Conservation (phyloP, 2,329 filamentous ascomycete species). For the Lachnellula occidentalis region DNA sequence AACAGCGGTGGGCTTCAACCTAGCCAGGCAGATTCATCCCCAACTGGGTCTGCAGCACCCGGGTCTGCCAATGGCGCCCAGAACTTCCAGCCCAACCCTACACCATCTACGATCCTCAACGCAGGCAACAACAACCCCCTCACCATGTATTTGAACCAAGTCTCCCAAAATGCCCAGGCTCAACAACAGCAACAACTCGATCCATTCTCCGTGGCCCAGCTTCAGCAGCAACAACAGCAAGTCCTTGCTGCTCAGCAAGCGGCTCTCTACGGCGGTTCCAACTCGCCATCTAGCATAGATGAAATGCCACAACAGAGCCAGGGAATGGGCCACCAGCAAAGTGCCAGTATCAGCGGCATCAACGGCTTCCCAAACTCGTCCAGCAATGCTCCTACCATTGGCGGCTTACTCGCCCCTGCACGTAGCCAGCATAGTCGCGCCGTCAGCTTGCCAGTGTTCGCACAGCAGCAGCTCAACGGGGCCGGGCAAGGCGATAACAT, state of each 20-base stretch:
- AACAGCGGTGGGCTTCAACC: slow-evolving; percentile 30
- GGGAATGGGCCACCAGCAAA: slow-evolving; percentile 57
- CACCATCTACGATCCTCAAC: slow-evolving; percentile 71
- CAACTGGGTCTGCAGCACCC: slow-evolving; percentile 40
- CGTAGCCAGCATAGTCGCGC: slow-evolving; percentile 61
- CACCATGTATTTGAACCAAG: slow-evolving; percentile 87
- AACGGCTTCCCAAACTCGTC: slow-evolving; percentile 48
- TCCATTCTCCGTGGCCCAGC: slow-evolving; percentile 35
- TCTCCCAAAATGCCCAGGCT: slow-evolving; percentile 65
- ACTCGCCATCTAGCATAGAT: slow-evolving; percentile 52
- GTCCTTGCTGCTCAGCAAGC: slow-evolving; percentile 71
- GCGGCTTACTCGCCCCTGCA: slow-evolving; percentile 69
- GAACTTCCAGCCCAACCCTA: slow-evolving; percentile 53
- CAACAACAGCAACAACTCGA: slow-evolving; percentile 53
- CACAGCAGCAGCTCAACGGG: slow-evolving; percentile 46
- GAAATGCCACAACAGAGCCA: slow-evolving; percentile 58
- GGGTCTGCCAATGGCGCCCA: slow-evolving; percentile 39
- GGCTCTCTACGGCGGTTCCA: slow-evolving; percentile 71
- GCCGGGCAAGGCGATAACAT: slow-evolving; percentile 27
- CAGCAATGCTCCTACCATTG: slow-evolving; percentile 63
- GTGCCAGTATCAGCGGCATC: slow-evolving; percentile 56
- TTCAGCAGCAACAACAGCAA: slow-evolving; percentile 63
- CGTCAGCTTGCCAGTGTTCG: slow-evolving; percentile 76
- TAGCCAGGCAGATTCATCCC: slow-evolving; percentile 30
- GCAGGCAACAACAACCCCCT: slow-evolving; percentile 77